Base-by-base conservation (phyloP, 805 yeast genomes). In the Wickerhamiella spandovensis region DNA sequence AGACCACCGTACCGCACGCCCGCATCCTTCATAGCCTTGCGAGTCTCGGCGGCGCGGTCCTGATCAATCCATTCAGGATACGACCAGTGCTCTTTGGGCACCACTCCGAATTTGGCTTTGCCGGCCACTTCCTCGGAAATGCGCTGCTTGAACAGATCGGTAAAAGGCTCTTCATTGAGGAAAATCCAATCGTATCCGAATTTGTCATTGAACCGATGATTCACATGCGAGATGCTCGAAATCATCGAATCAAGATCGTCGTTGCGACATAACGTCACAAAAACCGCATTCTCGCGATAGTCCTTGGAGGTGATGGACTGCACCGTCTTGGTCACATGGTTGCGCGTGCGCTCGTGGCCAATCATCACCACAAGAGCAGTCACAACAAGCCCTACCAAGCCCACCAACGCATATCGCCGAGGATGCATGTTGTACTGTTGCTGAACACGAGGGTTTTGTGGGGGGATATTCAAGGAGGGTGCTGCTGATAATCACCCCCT, bases 131-230 rank as follows among this genome's bases (percentile, higher is more conserved):
- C 59, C 20, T 72, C 72, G 12, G 71, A 53, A 1, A 82, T 73
- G 23, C 69, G 63, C 24, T 65, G 61, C 51, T 68, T 73, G 63
- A 84, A 85, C 54, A 75, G 76, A 2, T 70, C 72, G 43, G 72
- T 61, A 63, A 85, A 85, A 2, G 75, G 77, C 53, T 70, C 75
- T 60, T 85, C 88, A 63, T 85, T 85, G 46, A 84, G 64, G 58
- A 85, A 84, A 2, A 83, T 81, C 86, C 88, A 84, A 63, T 84
- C 92, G 60, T 84, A 84, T 56, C 78, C 74, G 61, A 64, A 81
- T 48, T 71, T 67, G 42, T 60, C 35, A 64, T 84, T 84, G 69
- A 82, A 84, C 38, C 89, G 66, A 55, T 75, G 79, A 60, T 84
- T 84, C 44, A 80, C 76, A 51, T 73, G 72, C 55, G 77, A 74